Evolutionary conservation across 2,329 filamentous ascomycete species (phyloP).

Genomic region (Ophiostoma himal-ulmi): DNA sequence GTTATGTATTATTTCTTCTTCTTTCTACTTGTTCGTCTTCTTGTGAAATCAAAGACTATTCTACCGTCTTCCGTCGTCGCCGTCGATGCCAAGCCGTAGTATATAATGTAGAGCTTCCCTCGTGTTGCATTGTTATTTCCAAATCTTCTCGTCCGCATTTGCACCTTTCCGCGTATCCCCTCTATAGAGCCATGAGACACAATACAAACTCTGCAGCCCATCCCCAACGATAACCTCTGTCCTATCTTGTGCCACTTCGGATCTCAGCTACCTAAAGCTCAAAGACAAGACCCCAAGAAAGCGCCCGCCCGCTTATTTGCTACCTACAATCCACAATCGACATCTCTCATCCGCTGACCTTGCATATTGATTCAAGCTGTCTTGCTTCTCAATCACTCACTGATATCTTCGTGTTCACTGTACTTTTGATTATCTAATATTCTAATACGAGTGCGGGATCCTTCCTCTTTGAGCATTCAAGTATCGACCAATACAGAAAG

Average conservation of each 20-base stretch:
- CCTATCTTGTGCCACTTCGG: not conserved
- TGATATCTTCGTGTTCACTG: not conserved
- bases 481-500: not conserved
- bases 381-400: not conserved
- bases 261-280: not conserved
- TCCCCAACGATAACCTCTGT: not conserved
- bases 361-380: not conserved
- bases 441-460: not conserved
- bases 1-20: not conserved
- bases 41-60: not conserved
- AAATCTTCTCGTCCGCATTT: not conserved
- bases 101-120: conserved; percentile 8
- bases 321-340: not conserved
- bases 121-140: not conserved
- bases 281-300: not conserved
- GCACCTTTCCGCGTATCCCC: conserved; percentile 2
- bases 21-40: not conserved
- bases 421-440: not conserved
- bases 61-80: not conserved
- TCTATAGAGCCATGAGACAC: not conserved
- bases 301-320: not conserved
- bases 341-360: not conserved
- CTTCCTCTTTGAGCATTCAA: not conserved
- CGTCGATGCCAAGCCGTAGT: not conserved
- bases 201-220: not conserved